Evolutionary conservation across 2,329 filamentous ascomycete species (phyloP).

Genomic region (Cordyceps javanica): DNA sequence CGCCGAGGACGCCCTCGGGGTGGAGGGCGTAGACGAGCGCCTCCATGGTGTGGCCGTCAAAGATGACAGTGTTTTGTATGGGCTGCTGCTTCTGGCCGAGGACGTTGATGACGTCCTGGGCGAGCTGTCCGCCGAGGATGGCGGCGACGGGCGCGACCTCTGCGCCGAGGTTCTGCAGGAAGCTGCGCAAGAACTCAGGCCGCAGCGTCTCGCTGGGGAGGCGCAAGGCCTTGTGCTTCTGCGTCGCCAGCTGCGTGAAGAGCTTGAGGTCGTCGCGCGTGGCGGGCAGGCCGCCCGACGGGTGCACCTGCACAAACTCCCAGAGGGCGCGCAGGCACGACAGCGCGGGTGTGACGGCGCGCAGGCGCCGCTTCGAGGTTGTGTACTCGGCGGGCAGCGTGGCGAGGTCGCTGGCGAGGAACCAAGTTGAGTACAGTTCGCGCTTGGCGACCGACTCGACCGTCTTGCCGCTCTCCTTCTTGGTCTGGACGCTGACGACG

Average conservation of each 20-base stretch:
- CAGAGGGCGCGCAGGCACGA: conserved; percentile 85
- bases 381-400: conserved; percentile 62
- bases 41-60: conserved; percentile 77
- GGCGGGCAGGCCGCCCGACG: conserved; percentile 38
- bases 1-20: conserved; percentile 54
- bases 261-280: conserved; percentile 60
- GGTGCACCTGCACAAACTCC: conserved; percentile 60
- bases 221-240: conserved; percentile 69
- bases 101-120: conserved; percentile 96
- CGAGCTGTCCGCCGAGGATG: conserved; percentile 81
- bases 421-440: conserved; percentile 82
- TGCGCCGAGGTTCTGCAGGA: conserved; percentile 77
- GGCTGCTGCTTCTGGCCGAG: conserved; percentile 87
- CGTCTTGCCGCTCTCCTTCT: conserved; percentile 59
- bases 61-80: conserved; percentile 89
- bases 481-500: conserved; percentile 65
- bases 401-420: conserved; percentile 73
- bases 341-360: conserved; percentile 74
- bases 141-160: conserved; percentile 85
- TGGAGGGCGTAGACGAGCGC: conserved; percentile 78
- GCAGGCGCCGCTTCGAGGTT: conserved; percentile 61
- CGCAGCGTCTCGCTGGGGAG: conserved; percentile 62
- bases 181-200: conserved; percentile 70
- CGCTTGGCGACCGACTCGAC: conserved; percentile 87
- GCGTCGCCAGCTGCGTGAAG: conserved; percentile 72